Base-by-base conservation (phyloP, 331 rosid genomes). In the Cydonia oblonga region DNA sequence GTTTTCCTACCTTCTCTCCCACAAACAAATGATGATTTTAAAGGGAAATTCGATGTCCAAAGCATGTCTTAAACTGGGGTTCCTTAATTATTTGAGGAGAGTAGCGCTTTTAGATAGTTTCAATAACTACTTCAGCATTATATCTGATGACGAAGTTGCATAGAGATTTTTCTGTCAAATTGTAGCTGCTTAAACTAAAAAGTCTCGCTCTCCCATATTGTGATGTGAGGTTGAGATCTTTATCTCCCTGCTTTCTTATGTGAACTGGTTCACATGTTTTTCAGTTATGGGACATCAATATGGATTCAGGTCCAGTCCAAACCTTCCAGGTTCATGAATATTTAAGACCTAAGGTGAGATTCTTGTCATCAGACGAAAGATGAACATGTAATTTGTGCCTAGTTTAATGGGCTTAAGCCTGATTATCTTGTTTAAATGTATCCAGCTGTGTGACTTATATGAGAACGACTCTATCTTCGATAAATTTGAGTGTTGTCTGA, bases 211-310 rank as follows among this genome's bases (percentile, higher is more conserved):
- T 15, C 40, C 52, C 32, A 30, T 5, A 2, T 9, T 14, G n/a
- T 57, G 75, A 70, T 8, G 56, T 10, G 54, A 16, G 9, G 42
- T 38, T 52, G 35, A 9, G 63, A 18, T 69, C 44, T 35, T 28
- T 28, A 24, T 16, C 52, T 7, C 30, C 46, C 66, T 64, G 19
- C 49, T 64, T 67, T 67, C 77, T 64, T 33, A 74, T 69, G 68
- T 60, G 51, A 75, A 66, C 51, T 51, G 30, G 26, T 60, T 76
- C 75, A 66, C 75, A 67, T 90, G 76, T 67, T 76, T 77, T 63
- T 76, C 92, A 95, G 99, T 86, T 95, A 78, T 95, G 97, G 99
- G 99, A 95, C 85, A 91, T 95, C 80, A 91, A 95, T 70, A 95
- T 95, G 99, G 99, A 95, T 87, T 89, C 99, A 63, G 96, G 99